Base-by-base conservation (phyloP, 1,284 basidiomycete genomes). In the Somion occarium region DNA sequence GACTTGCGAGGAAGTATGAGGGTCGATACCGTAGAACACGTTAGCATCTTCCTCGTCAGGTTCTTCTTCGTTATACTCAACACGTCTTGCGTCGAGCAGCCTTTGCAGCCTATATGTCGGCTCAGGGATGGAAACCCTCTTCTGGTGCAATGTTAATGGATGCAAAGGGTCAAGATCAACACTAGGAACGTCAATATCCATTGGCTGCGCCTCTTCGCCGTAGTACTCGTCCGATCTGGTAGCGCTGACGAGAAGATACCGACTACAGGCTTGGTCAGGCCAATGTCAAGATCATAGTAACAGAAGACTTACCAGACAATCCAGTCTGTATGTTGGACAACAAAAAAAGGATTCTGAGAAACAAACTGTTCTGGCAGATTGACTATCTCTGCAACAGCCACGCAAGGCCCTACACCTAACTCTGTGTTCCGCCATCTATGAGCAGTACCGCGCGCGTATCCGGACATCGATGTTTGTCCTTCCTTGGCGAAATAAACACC, bases 401-500 rank as follows among this genome's bases (percentile, higher is more conserved):
- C 70, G 51, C 79, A 83, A 37, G 65, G 70, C 0, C 61, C 61
- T 3, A 78, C 75, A 4, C 58, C 56, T 2, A 75, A 65, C 37
- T 57, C 61, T 53, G 78, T 82, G 53, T 76, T 78, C 25, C 59
- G 61, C 82, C 82, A 84, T 11, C 59, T 53, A 1, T 61, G 63
- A 5, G 59, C 51, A 3, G 65, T 69, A n/a, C 61, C 49, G 1
- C 23, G 27, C 0, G 78, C 71, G 58, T 80, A 82, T 9, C 45
- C 19, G 0, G 64, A 59, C 64, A 78, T 73, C 0, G 82, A 83
- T 1, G 73, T 59, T 1, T 46, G 51, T 2, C 71, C 80, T 27
- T 84, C 79, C 59, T 78, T 82, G 2, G 80, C 78, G 44, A 84
- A 76, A 55, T 85, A 85, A 0, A 85, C 80, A 7, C 82, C 82